Percentiles rank a stretch among this genome's conserved stretches.
Evolutionary conservation across 805 yeast genomes (phyloP).

Genomic region (Starmerella powellii): DNA sequence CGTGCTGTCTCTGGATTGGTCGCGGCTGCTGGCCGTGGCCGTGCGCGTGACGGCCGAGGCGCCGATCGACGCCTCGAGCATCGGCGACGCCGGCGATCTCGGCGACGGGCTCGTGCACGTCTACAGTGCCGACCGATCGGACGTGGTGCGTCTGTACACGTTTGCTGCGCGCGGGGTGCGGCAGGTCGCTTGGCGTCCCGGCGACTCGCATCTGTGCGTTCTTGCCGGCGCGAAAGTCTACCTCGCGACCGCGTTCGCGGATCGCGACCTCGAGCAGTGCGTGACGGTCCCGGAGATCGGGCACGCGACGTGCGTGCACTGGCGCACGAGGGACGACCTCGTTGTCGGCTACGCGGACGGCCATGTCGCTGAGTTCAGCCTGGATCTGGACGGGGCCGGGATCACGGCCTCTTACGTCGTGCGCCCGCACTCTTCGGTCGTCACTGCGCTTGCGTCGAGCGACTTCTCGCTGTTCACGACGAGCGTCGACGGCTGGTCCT

Average conservation of each 20-base stretch:
- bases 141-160: background rate
- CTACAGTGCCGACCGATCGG: slow-evolving; percentile 24
- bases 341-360: slow-evolving; percentile 53
- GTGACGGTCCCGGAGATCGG: slow-evolving; percentile 6
- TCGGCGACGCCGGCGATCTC: background rate
- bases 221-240: no score
- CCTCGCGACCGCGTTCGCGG: no score
- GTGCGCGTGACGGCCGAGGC: slow-evolving; percentile 26
- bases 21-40: slow-evolving; percentile 12
- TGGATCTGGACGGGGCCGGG: no score
- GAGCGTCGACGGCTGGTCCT: slow-evolving; percentile 36
- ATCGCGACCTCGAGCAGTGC: slow-evolving; percentile 29
- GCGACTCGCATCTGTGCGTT: no score
- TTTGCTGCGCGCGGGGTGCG: no score
- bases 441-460: slow-evolving; percentile 30
- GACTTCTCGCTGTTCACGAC: slow-evolving; percentile 31
- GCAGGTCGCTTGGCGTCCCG: no score
- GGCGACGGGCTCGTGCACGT: slow-evolving; percentile 1
- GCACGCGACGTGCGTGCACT: slow-evolving; percentile 35
- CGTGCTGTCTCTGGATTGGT: slow-evolving; percentile 11
- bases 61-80: slow-evolving; percentile 28
- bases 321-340: slow-evolving; percentile 34
- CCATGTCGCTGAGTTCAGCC: slow-evolving; percentile 45
- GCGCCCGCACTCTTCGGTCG: slow-evolving; percentile 33
- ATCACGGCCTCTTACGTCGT: slow-evolving; percentile 33